phyloP scores from a whole-genome alignment of 176 grass and related monocot genomes.

The Triticum timopheevii region DNA sequence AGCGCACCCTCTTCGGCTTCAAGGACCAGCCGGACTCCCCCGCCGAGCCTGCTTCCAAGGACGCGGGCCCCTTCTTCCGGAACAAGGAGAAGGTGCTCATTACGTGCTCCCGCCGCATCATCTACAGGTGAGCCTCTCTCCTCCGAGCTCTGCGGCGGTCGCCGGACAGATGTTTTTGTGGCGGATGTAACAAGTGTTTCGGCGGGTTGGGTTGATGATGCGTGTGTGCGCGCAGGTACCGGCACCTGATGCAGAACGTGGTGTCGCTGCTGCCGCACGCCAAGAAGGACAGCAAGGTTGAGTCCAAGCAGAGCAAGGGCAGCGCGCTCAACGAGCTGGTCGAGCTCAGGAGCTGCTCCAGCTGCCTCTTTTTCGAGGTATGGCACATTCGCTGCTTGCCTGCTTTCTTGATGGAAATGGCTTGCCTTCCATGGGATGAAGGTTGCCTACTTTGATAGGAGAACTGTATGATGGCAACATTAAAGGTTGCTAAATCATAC shows the following conservation, averaged over 20 bases:
- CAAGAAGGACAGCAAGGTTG: slow-evolving; percentile 97
- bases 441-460: neutral
- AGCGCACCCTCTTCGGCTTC: slow-evolving; percentile 73
- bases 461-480: neutral
- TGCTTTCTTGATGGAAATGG: neutral
- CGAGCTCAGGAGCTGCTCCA: slow-evolving; percentile 83
- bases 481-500: neutral
- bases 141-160: neutral
- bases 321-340: slow-evolving; percentile 78
- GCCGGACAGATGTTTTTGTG: neutral
- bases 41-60: slow-evolving; percentile 5
- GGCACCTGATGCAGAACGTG: slow-evolving; percentile 81
- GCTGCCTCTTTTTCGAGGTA: slow-evolving; percentile 91
- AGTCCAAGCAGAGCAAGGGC: slow-evolving; percentile 89
- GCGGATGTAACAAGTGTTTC: neutral
- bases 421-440: neutral
- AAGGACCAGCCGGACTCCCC: slow-evolving; percentile 41
- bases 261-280: slow-evolving; percentile 75
- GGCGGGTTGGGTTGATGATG: neutral
- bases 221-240: slow-evolving; percentile 51
- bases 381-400: neutral
- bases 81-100: slow-evolving; percentile 95
- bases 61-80: slow-evolving; percentile 34
- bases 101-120: slow-evolving; percentile 89
- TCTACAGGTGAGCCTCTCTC: slow-evolving; percentile 45